Conservation (phyloP, 441 rosid genomes). For the Gossypium davidsonii region DNA sequence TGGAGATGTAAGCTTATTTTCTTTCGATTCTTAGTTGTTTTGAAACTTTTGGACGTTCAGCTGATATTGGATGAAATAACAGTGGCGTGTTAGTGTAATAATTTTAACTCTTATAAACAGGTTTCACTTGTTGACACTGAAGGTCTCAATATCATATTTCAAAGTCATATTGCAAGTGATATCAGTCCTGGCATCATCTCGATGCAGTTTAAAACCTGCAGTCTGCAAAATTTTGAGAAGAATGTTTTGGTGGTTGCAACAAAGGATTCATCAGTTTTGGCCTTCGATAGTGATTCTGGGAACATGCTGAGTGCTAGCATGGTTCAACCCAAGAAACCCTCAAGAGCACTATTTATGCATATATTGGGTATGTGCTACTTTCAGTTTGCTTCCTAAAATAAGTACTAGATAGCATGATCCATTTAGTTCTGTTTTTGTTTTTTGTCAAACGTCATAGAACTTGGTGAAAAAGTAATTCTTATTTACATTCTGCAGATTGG, state of each 20-base stretch:
- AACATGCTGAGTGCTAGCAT: constrained; percentile 50
- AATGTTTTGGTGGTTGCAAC: constrained; percentile 67
- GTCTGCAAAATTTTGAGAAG: constrained; percentile 73
- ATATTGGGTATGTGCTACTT: constrained; percentile 47
- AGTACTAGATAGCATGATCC: not conserved
- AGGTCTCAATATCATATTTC: constrained; percentile 45
- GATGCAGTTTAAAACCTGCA: constrained; percentile 60
- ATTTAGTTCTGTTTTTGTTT: not conserved
- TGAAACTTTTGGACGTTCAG: not conserved
- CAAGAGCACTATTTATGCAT: constrained; percentile 69
- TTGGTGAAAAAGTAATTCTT: not conserved
- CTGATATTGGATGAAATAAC: not conserved
- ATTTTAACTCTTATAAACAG: constrained; percentile 27
- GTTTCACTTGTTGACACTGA: constrained; percentile 60
- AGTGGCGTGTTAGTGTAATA: not conserved
- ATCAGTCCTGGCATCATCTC: constrained; percentile 63
- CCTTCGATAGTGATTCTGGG: constrained; percentile 65
- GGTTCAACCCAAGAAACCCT: constrained; percentile 81
- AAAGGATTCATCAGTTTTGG: constrained; percentile 74
- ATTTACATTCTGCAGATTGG: constrained; percentile 38
- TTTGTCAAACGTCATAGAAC: not conserved
- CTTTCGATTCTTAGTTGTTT: not conserved
- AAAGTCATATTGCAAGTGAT: constrained; percentile 63
- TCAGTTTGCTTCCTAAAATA: constrained; percentile 8
- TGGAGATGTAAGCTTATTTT: constrained; percentile 63